phyloP scores from a whole-genome alignment of 177 flowering plant genomes.

The Telopea speciosissima region DNA sequence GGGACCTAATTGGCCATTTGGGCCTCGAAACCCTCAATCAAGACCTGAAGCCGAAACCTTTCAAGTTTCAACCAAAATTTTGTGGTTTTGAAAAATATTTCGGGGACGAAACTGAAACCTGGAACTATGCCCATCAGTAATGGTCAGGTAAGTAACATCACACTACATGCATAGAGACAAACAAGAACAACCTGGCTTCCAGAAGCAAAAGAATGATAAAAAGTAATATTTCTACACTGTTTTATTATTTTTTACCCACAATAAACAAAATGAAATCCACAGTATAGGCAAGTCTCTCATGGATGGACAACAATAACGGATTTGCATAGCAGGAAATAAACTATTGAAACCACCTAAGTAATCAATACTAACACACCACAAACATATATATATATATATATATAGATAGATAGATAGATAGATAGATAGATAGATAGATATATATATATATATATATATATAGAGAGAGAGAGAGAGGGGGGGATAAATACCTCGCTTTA shows the following conservation, averaged over 20 bases:
- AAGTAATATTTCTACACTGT: conserved; percentile 38
- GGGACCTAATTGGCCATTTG: too few relatives aligned
- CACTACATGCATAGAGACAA: not conserved
- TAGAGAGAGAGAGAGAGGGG: too few relatives aligned
- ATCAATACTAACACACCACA: not conserved
- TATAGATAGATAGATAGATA: too few relatives aligned
- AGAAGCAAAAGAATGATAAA: conserved; percentile 96
- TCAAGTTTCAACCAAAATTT: too few relatives aligned
- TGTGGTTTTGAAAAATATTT: too few relatives aligned
- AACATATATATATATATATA: not conserved
- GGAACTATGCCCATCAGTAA: too few relatives aligned
- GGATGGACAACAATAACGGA: not conserved
- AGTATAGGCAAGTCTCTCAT: not conserved
- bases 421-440: too few relatives aligned
- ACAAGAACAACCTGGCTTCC: conserved; percentile 72
- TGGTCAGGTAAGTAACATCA: too few relatives aligned
- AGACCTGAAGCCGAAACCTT: too few relatives aligned
- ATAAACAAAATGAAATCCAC: too few relatives aligned
- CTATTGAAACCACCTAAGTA: not conserved
- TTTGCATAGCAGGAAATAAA: not conserved
- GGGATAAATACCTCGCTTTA: conserved; percentile 54
- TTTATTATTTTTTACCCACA: not conserved
- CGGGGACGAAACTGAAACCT: too few relatives aligned
- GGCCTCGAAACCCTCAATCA: too few relatives aligned
- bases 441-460: not conserved